Conservation (phyloP, 1,284 basidiomycete genomes). For the Thelephora terrestris region DNA sequence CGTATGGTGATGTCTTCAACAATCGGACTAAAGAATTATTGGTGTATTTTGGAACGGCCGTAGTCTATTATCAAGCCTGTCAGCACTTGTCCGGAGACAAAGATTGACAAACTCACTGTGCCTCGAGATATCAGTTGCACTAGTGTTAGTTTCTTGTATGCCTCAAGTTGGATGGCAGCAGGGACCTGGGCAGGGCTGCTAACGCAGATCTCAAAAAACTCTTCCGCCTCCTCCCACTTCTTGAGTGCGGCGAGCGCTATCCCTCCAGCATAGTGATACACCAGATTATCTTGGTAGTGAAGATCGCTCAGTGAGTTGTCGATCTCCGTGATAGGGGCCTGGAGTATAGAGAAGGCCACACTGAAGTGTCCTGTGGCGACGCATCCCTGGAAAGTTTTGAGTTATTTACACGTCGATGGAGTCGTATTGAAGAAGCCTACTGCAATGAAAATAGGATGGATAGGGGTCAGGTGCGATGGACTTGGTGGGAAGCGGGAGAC, state of each 20-base stretch:
- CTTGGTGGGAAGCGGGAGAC: conserved; percentile 49
- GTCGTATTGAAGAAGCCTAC: conserved; percentile 2
- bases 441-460: conserved; percentile 49
- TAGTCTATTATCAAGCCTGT: conserved; percentile 27
- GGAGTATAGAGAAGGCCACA: conserved; percentile 46
- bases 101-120: conserved; percentile 31
- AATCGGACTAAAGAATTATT: conserved; percentile 42
- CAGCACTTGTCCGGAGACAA: conserved; percentile 1
- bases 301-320: conserved; percentile 45
- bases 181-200: conserved; percentile 58
- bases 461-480: conserved; percentile 49
- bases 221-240: conserved; percentile 54
- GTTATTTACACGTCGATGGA: conserved; percentile 1
- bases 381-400: conserved; percentile 20
- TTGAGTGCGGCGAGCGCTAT: conserved; percentile 51
- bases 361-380: conserved; percentile 41
- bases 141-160: conserved; percentile 71
- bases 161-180: conserved; percentile 72
- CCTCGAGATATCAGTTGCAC: conserved; percentile 69
- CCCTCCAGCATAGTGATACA: conserved; percentile 71
- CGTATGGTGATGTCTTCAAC: conserved; percentile 56
- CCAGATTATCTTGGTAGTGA: conserved; percentile 62
- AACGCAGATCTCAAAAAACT: conserved; percentile 69
- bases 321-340: conserved; percentile 47
- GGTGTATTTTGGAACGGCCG: conserved; percentile 59